These are phyloP conservation scores for Xylariaceae sp. DNA, from an alignment of 2,329 filamentous ascomycete species.

Conservation along the genomic window DNA sequence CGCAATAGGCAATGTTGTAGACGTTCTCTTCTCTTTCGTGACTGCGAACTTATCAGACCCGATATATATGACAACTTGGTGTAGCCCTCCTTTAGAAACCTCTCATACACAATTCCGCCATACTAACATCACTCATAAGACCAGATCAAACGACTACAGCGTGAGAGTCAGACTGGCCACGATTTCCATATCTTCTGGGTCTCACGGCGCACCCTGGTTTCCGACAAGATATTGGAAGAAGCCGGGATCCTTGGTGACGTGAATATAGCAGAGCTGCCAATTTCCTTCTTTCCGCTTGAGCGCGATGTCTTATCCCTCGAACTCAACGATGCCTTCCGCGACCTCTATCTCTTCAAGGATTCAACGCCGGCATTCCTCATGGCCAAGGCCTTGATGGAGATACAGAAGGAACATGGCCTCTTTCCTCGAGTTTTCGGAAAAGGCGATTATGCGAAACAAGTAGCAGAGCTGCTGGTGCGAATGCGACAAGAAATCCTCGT, in stretches of 20 bases:
- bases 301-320: constrained; percentile 88
- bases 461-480: constrained; percentile 79
- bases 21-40: not conserved
- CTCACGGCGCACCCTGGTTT: constrained; percentile 83
- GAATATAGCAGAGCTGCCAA: constrained; percentile 77
- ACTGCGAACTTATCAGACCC: constrained; percentile 43
- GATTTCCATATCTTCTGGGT: constrained; percentile 98
- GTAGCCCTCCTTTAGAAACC: constrained; percentile 35
- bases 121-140: constrained; percentile 61
- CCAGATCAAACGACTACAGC: constrained; percentile 84
- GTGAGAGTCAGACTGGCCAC: constrained; percentile 83
- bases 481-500: constrained; percentile 88
- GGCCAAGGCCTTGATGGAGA: constrained; percentile 86
- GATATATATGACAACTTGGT: not conserved
- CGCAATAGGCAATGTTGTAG: not conserved
- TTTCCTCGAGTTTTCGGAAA: constrained; percentile 95
- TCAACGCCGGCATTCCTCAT: constrained; percentile 85
- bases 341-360: constrained; percentile 86
- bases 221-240: constrained; percentile 86
- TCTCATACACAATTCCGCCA: constrained; percentile 22
- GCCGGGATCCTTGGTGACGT: constrained; percentile 89
- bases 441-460: constrained; percentile 84
- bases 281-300: constrained; percentile 89
- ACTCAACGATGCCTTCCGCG: constrained; percentile 77
- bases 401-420: constrained; percentile 86